These are phyloP conservation scores for Penstemon newberryi DNA, from an alignment of 257 asterid species.

Conservation along the genomic window DNA sequence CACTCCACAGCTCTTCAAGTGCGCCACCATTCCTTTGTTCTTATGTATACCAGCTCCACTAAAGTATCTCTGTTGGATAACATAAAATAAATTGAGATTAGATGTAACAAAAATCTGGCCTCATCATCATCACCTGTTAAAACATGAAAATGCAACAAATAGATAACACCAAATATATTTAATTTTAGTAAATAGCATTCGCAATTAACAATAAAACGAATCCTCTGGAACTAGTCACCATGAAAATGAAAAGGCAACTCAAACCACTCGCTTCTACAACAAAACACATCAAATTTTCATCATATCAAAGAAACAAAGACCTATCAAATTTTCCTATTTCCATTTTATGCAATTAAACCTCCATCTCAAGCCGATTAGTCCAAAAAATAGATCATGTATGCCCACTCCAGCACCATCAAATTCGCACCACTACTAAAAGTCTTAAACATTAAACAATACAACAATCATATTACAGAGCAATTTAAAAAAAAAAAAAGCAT, in stretches of 20 bases:
- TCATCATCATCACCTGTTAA: slow-evolving; percentile 39
- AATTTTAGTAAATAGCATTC: background rate
- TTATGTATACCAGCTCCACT: slow-evolving; percentile 45
- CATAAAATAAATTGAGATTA: slow-evolving; percentile 47
- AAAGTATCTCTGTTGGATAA: slow-evolving; percentile 59
- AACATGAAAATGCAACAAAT: slow-evolving; percentile 21
- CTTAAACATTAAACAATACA: no score
- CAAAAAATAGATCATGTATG: background rate
- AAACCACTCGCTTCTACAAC: background rate
- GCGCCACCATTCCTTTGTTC: slow-evolving; percentile 64
- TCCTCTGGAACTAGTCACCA: background rate
- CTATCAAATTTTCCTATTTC: slow-evolving; percentile 4
- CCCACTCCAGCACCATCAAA: no score
- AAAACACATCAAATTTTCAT: background rate
- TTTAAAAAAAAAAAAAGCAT: background rate
- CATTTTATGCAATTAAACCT: slow-evolving; percentile 7
- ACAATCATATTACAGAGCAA: background rate
- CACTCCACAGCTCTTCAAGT: slow-evolving; percentile 54
- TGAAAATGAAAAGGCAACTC: background rate
- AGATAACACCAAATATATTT: slow-evolving; percentile 10
- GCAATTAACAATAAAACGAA: background rate
- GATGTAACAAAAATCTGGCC: slow-evolving; percentile 35
- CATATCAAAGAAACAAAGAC: background rate
- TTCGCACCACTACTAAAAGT: no score
- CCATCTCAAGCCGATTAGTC: background rate